Conservation (phyloP, 1,139 yeast genomes). For the Blastobotrys petasosporus region DNA sequence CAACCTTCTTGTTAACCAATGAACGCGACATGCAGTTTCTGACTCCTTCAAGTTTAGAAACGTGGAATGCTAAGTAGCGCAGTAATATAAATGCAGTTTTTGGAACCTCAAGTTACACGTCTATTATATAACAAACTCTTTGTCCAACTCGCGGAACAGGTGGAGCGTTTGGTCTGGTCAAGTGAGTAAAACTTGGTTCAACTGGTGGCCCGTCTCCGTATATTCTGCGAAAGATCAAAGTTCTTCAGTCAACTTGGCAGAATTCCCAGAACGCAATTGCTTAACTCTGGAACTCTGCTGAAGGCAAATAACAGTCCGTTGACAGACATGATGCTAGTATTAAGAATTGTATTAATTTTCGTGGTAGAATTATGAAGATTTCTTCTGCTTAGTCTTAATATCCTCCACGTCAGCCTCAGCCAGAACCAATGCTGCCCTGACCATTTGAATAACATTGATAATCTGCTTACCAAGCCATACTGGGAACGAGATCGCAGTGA, state of each 20-base stretch:
- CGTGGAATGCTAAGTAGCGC: conserved; percentile 2
- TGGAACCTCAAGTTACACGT: neutral
- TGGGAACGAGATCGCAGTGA: conserved; percentile 67
- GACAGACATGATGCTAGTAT: too few relatives aligned
- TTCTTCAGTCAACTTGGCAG: neutral
- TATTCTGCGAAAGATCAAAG: conserved; percentile 2
- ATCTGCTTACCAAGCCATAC: conserved; percentile 88
- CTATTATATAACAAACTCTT: neutral
- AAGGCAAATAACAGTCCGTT: too few relatives aligned
- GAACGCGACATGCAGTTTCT: conserved; percentile 32
- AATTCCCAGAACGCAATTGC: too few relatives aligned
- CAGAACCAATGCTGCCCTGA: conserved; percentile 73
- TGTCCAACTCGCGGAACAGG: conserved; percentile 7
- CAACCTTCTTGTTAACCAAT: conserved; percentile 34
- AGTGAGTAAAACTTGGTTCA: too few relatives aligned
- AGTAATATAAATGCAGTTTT: neutral
- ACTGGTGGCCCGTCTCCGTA: neutral
- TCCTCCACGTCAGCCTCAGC: conserved; percentile 78
- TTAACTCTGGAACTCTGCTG: too few relatives aligned
- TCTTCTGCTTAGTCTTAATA: conserved; percentile 14
- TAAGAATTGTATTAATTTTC: neutral
- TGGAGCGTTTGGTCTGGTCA: conserved; percentile 5
- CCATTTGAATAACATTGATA: conserved; percentile 83
- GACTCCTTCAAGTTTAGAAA: conserved; percentile 18
- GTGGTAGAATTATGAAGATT: neutral